A percentile compares a stretch with the other conserved stretches of the same genome.
Evolutionary conservation across 352 stramenopile species (phyloP).

Genomic region (Blastocystis sp.): DNA sequence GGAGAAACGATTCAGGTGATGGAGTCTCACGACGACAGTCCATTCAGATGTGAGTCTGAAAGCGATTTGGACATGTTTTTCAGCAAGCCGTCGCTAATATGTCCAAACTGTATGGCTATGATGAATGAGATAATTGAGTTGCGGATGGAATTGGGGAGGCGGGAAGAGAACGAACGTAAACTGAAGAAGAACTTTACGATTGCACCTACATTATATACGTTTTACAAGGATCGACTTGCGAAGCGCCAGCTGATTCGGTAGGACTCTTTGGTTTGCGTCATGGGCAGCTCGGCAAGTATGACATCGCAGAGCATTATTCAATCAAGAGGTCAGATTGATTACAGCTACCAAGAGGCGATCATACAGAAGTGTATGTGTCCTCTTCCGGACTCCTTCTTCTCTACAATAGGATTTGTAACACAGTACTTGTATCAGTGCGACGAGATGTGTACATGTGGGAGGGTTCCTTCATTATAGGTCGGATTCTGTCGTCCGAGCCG

Average conservation of each 20-base stretch:
- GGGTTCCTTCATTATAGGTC: constrained; percentile 59
- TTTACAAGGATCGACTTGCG: constrained; percentile 9
- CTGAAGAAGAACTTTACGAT: constrained; percentile 51
- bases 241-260: constrained; percentile 13
- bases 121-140: constrained; percentile 44
- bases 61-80: background rate
- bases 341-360: constrained; percentile 27
- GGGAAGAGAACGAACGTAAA: constrained; percentile 9
- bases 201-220: constrained; percentile 45
- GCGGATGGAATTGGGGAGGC: constrained; percentile 11
- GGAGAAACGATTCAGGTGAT: too few species aligned
- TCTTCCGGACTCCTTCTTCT: constrained; percentile 36
- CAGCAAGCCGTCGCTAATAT: background rate
- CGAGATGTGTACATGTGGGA: background rate
- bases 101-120: constrained; percentile 29
- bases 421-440: constrained; percentile 36
- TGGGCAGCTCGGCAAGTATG: constrained; percentile 10
- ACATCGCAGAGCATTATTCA: background rate
- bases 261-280: background rate
- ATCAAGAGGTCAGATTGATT: background rate
- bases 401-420: background rate
- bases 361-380: constrained; percentile 6
- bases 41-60: constrained; percentile 18
- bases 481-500: constrained; percentile 65
- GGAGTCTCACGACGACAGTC: too few species aligned